Conservation (phyloP, 106 monocot genomes). For the Acanthochlamys bracteata region DNA sequence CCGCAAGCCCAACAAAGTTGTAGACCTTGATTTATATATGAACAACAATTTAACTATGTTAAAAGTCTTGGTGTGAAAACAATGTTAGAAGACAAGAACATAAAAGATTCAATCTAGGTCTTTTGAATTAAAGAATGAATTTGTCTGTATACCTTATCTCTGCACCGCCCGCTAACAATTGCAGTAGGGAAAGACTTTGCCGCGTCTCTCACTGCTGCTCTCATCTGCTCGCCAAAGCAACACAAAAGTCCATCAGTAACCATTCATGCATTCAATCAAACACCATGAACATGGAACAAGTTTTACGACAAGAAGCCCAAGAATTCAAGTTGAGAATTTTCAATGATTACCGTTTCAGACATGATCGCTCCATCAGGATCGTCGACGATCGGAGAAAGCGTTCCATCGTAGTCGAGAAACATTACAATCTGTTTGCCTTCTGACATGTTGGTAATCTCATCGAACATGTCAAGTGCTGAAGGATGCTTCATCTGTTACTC, state of each 20-base stretch:
- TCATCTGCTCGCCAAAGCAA: conserved; percentile 16
- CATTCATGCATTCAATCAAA: too few relatives aligned
- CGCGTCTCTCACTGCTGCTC: conserved; percentile 21
- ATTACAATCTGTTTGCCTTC: conserved; percentile 48
- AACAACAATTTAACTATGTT: too few relatives aligned
- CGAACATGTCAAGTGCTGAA: conserved; percentile 40
- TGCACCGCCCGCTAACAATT: conserved; percentile 38
- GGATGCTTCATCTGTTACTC: conserved; percentile 12
- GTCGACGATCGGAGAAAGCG: conserved; percentile 54
- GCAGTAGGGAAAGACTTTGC: conserved; percentile 32
- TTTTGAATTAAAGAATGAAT: neutral
- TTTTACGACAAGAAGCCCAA: too few relatives aligned
- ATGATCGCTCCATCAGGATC: conserved; percentile 56
- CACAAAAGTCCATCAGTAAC: neutral
- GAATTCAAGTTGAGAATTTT: neutral
- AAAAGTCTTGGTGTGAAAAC: too few relatives aligned
- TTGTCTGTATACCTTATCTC: conserved; percentile 32
- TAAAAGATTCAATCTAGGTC: neutral
- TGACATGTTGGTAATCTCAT: conserved; percentile 24
- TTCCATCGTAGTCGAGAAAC: conserved; percentile 67
- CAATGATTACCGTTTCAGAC: conserved; percentile 14
- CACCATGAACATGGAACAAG: too few relatives aligned
- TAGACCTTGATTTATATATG: conserved; percentile 31
- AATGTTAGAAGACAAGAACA: neutral
- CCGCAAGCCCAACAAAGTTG: conserved; percentile 44